Evolutionary conservation across 495 filamentous ascomycete species (phyloP).

Genomic region (Neurospora discreta): DNA sequence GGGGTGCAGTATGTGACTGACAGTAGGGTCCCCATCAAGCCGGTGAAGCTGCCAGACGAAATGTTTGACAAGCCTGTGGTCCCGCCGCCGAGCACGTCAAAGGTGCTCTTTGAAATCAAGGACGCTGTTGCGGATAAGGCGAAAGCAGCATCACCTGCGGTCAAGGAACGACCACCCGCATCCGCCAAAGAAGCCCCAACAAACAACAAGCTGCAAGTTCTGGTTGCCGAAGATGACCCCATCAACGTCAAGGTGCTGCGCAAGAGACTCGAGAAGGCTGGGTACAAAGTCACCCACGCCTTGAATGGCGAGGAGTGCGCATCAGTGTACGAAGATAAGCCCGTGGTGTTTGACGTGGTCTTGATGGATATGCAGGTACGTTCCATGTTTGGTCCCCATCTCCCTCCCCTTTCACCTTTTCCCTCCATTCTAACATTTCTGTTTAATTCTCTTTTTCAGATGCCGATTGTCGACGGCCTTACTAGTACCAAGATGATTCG

Average conservation of each 20-base stretch:
- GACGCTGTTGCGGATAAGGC: background rate
- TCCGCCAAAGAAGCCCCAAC: background rate
- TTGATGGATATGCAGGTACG: constrained; percentile 93
- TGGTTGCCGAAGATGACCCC: constrained; percentile 89
- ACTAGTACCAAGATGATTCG: constrained; percentile 77
- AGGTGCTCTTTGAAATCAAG: constrained; percentile 26
- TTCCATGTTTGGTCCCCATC: constrained; percentile 24
- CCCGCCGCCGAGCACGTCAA: constrained; percentile 13
- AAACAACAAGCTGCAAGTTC: constrained; percentile 43
- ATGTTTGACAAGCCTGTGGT: constrained; percentile 12
- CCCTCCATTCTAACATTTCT: background rate
- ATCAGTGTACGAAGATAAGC: constrained; percentile 48
- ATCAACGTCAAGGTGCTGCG: constrained; percentile 81
- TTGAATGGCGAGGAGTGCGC: constrained; percentile 86
- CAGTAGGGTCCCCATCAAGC: constrained; percentile 26
- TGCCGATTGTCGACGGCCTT: constrained; percentile 88
- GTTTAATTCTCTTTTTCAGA: constrained; percentile 39
- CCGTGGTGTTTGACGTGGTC: constrained; percentile 61
- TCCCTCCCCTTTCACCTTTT: background rate
- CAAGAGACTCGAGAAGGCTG: constrained; percentile 72
- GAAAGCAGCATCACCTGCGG: background rate
- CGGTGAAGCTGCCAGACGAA: constrained; percentile 30
- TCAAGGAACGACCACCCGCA: background rate
- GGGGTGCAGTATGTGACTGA: constrained; percentile 23
- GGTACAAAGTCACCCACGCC: constrained; percentile 61